Base-by-base conservation (phyloP, 768 basidiomycete species). In the Amanita jacksonii region DNA sequence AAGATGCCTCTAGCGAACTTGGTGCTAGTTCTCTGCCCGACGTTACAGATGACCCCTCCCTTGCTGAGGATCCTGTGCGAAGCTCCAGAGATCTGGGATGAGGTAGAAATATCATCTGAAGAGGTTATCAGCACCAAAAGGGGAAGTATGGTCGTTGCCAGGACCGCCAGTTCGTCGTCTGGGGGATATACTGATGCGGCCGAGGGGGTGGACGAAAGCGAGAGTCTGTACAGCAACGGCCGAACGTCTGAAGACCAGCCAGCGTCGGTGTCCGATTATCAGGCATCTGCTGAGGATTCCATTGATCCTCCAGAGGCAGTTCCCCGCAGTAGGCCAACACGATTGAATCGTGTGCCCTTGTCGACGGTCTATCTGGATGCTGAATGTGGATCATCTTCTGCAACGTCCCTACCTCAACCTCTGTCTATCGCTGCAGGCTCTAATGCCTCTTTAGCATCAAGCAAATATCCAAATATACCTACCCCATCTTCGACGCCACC, bases 1-100 rank as follows among this genome's bases (percentile, higher is more conserved):
- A 89, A 88, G 64, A 97, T 97, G 92, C 88, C 90, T 2, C 62
- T 96, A 51, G 83, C 83, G 59, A 96, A 96, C 55, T 61, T 97
- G 52, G 66, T 93, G 38, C 66, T 93, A 25, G 83, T 94, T 39
- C 81, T 97, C 57, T 91, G 86, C 49, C 93, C 92, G 5, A 89
- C 80, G 57, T 61, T 92, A 56, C 79, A 74, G 55, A 82, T 92
- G 77, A 85, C 68, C 46, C 85, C 85, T 12, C 70, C 79, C 1
- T 56, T 90, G 20, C 60, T 91, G 52, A 73, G 81, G 49, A 73
- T 81, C 23, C 60, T 91, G 2, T 85, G 85, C 52, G 86, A 90
- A 57, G 72, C 73, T 7, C 69, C 77, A 44, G 71, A 62, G 16
- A 74, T 88, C 33, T 90, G 87, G 87, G 62, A 66, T 27, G 68